Conservation (phyloP, 2,329 filamentous ascomycete genomes). For the Fusarium xyrophilum region DNA sequence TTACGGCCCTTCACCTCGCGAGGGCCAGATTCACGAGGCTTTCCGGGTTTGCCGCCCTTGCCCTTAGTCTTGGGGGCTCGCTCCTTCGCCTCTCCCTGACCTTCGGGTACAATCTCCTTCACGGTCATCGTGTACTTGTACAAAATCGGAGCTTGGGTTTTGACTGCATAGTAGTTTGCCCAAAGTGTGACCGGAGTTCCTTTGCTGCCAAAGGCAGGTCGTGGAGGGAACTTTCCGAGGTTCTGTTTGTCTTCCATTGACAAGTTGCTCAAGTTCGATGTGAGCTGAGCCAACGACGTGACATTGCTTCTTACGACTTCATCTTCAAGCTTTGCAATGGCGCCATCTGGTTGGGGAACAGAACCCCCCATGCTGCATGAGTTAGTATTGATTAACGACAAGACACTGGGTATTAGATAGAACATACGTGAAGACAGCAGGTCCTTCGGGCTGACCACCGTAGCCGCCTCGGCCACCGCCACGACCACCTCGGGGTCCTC, state of each 20-base stretch:
- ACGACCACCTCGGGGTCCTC: slow-evolving; percentile 30
- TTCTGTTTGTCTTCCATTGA: slow-evolving; percentile 36
- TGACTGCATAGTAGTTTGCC: slow-evolving; percentile 62
- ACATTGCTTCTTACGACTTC: slow-evolving; percentile 46
- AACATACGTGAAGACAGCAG: slow-evolving; percentile 35
- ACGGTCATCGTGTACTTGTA: slow-evolving; percentile 57
- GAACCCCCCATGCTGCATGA: slow-evolving; percentile 34
- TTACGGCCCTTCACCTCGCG: slow-evolving; percentile 53
- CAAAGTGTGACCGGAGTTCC: slow-evolving; percentile 56
- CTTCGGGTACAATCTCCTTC: slow-evolving; percentile 29
- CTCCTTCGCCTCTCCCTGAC: slow-evolving; percentile 11
- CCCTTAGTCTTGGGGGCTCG: slow-evolving; percentile 11
- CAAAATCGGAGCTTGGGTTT: slow-evolving; percentile 47
- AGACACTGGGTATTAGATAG: not conserved
- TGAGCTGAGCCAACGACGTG: slow-evolving; percentile 42
- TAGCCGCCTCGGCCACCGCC: slow-evolving; percentile 17
- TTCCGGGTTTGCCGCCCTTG: slow-evolving; percentile 18
- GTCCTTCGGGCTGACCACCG: not conserved
- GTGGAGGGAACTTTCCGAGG: slow-evolving; percentile 50
- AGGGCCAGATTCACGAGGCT: slow-evolving; percentile 11
- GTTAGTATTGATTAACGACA: slow-evolving; percentile 4
- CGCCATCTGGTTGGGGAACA: slow-evolving; percentile 36
- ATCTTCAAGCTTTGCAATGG: slow-evolving; percentile 51
- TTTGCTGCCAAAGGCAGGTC: slow-evolving; percentile 57
- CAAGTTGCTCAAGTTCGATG: slow-evolving; percentile 48